Base-by-base conservation (phyloP, 257 asterid species). In the Marsdenia floribunda region DNA sequence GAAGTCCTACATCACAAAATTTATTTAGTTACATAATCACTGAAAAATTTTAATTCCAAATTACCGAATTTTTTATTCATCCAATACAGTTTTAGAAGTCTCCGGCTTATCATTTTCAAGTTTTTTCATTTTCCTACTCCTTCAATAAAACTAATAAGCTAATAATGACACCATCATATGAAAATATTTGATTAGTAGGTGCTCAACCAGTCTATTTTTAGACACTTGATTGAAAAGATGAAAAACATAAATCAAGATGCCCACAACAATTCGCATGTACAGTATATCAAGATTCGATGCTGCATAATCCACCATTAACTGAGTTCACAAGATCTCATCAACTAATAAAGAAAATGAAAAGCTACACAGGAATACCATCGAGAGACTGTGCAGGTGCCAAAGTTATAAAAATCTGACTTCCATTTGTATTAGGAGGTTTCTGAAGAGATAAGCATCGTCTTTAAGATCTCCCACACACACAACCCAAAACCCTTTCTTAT, bases 331-430 rank as follows among this genome's bases (percentile, higher is more conserved):
- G 64, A 26, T n/a, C n/a, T n/a, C n/a, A n/a, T n/a, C n/a, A 60
- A 60, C 38, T 2, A 24, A 60, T 60, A 52, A 29, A 21, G 47
- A 37, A 71, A 5, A 50, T 9, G 47, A 29, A 52, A 71, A 53
- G 26, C 19, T 29, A 33, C 33, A 33, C 54, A 10, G 53, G 59
- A 22, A 78, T 83, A 93, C 98, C 99, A 75, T 95, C 98, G 35
- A 95, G 90, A 57, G 99, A 87, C 22, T 91, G 98, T 0, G 98
- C 93, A 35, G 99, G 98, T 52, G 99, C 96, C 87, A 95, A 81
- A 75, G 99, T 92, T 78, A 95, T 83, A 73, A 95, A 92, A 84
- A 95, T 92, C 85, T 95, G 99, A 85, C 99, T 95, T 47, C 99
- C 99, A 73, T 95, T 95, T 24, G 99, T 90, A 82, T 95, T 88